Conservation (phyloP, 1,139 yeast species). For the Pichia kudriavzevii region DNA sequence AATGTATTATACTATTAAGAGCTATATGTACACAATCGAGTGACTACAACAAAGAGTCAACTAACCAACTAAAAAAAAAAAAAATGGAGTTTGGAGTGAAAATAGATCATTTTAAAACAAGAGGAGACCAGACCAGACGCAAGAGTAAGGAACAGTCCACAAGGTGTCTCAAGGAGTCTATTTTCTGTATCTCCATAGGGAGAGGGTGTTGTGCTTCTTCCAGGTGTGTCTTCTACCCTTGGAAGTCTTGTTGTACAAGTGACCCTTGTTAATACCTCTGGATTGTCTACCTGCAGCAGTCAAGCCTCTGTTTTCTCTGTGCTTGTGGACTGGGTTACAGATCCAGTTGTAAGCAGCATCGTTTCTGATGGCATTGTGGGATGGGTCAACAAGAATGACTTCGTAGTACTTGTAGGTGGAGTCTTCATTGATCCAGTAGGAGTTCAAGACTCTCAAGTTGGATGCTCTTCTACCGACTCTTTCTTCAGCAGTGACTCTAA, state of each 20-base stretch:
- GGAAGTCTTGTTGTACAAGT: conserved; percentile 94
- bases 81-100: too few species aligned
- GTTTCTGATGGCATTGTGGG: conserved; percentile 98
- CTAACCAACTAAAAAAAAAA: too few species aligned
- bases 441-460: conserved; percentile 98
- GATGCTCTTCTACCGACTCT: conserved; percentile 99
- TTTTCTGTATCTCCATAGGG: conserved; percentile 99
- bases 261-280: conserved; percentile 99
- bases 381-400: conserved; percentile 95
- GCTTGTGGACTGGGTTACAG: conserved; percentile 99
- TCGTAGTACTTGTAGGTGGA: conserved; percentile 99
- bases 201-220: conserved; percentile 98
- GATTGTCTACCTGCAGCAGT: conserved; percentile 98
- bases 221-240: conserved; percentile 99
- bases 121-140: conserved; percentile 1
- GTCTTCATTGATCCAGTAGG: conserved; percentile 99
- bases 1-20: too few species aligned
- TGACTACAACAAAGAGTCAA: too few species aligned
- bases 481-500: conserved; percentile 98
- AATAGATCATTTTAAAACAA: neutral
- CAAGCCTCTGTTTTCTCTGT: conserved; percentile 99
- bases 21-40: too few species aligned
- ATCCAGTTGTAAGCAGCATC: conserved; percentile 99
- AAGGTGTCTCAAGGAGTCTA: conserved; percentile 32
- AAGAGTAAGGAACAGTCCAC: neutral